These are phyloP conservation scores for Oryza meridionalis DNA, from an alignment of 176 grass and related monocot species.

Conservation along the genomic window DNA sequence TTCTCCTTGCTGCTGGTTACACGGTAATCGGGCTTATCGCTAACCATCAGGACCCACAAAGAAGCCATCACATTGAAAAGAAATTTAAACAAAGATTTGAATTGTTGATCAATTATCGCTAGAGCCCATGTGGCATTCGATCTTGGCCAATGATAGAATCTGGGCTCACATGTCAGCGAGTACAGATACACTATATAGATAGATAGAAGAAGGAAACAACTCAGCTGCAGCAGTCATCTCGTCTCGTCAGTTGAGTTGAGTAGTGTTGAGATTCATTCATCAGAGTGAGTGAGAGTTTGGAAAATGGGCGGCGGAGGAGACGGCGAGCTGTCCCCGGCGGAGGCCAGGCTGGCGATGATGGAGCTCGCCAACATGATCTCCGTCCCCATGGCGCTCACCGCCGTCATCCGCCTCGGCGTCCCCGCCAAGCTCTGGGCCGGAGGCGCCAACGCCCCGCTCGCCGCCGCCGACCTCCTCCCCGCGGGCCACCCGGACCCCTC, in stretches of 20 bases:
- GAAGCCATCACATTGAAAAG: too few species aligned
- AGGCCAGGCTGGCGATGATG: constrained; percentile 65
- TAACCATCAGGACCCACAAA: too few species aligned
- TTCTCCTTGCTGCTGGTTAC: too few species aligned
- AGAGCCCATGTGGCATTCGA: background rate
- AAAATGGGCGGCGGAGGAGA: constrained; percentile 5
- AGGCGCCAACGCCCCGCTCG: constrained; percentile 56
- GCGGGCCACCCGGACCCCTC: constrained; percentile 40
- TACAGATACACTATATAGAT: background rate
- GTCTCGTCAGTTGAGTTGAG: too few species aligned
- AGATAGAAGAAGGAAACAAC: background rate
- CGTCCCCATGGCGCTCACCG: constrained; percentile 81
- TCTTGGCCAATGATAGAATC: background rate
- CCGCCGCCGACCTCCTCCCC: constrained; percentile 47
- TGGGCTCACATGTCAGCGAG: too few species aligned
- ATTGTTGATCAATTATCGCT: too few species aligned
- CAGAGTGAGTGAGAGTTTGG: too few species aligned
- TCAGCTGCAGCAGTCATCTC: too few species aligned
- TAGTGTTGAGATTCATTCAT: background rate
- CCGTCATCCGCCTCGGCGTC: constrained; percentile 64
- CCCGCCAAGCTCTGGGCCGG: constrained; percentile 53
- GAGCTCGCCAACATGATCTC: constrained; percentile 84
- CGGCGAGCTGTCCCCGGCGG: constrained; percentile 15
- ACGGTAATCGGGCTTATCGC: too few species aligned
- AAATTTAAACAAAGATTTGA: too few species aligned